Percentiles rank a stretch among this genome's conserved stretches.
phyloP scores from a whole-genome alignment of 805 yeast species.

The Metschnikowia hibisci region DNA sequence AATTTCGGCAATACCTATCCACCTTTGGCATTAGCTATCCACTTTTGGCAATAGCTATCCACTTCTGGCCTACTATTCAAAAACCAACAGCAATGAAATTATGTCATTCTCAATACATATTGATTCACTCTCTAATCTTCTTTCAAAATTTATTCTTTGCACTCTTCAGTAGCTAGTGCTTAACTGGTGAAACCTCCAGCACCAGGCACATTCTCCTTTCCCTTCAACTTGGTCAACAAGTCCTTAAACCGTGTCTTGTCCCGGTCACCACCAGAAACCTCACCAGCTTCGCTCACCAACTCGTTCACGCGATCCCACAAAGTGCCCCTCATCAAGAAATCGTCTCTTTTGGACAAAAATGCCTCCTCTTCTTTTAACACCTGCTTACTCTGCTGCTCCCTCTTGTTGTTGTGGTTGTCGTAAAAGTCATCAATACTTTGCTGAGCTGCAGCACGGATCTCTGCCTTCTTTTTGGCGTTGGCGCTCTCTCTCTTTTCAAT shows the following conservation, averaged over 20 bases:
- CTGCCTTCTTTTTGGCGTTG: constrained; percentile 58
- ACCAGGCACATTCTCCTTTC: constrained; percentile 71
- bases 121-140: no score
- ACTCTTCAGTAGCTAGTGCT: background rate
- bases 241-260: constrained; percentile 71
- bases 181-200: constrained; percentile 53
- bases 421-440: constrained; percentile 87
- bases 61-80: no score
- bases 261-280: constrained; percentile 41
- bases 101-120: no score
- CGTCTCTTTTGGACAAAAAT: constrained; percentile 71
- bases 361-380: constrained; percentile 66
- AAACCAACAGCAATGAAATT: no score
- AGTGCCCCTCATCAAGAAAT: constrained; percentile 41
- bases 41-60: no score
- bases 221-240: constrained; percentile 60
- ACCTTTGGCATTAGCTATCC: no score
- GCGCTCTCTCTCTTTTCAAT: constrained; percentile 74
- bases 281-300: constrained; percentile 45
- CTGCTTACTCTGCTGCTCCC: constrained; percentile 61
- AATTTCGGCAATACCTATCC: no score
- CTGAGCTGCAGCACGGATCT: constrained; percentile 70
- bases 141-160: background rate
- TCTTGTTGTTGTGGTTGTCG: constrained; percentile 82
- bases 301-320: constrained; percentile 60